phyloP scores from a whole-genome alignment of 2,329 filamentous ascomycete species.

The Rhinocladiella mackenziei region DNA sequence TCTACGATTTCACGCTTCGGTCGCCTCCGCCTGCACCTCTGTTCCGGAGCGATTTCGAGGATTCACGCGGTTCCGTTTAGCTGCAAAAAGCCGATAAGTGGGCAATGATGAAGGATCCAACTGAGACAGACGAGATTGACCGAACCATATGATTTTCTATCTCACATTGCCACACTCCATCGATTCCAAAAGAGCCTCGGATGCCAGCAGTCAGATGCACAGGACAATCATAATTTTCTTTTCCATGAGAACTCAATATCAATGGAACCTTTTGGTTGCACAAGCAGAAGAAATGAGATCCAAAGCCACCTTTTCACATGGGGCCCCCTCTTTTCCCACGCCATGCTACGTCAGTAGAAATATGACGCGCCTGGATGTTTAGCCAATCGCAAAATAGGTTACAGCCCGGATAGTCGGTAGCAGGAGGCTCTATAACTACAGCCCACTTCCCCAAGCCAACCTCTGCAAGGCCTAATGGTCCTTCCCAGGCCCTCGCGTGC shows the following conservation, averaged over 20 bases:
- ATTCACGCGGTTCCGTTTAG: no score
- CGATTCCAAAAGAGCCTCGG: no score
- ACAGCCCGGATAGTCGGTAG: neutral
- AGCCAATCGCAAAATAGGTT: neutral
- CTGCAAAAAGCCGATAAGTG: neutral
- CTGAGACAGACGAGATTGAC: no score
- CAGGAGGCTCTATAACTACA: constrained; percentile 2
- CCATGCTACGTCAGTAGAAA: neutral
- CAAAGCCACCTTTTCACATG: no score
- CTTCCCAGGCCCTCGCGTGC: constrained; percentile 17
- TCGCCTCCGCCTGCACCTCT: constrained; percentile 17
- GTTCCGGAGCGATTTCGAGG: neutral
- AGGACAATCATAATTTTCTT: no score
- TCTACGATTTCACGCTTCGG: constrained; percentile 21
- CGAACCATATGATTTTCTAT: no score
- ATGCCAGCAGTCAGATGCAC: no score
- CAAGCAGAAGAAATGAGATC: no score
- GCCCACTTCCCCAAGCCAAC: constrained; percentile 11
- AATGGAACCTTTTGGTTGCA: no score
- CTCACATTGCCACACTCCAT: no score
- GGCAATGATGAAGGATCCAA: no score
- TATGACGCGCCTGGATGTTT: neutral
- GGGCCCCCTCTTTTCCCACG: neutral
- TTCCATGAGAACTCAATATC: no score
- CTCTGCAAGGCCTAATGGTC: constrained; percentile 3